These are phyloP conservation scores for Rhizopus delemar DNA, from an alignment of 371 early-diverging fungal species.

Conservation along the genomic window DNA sequence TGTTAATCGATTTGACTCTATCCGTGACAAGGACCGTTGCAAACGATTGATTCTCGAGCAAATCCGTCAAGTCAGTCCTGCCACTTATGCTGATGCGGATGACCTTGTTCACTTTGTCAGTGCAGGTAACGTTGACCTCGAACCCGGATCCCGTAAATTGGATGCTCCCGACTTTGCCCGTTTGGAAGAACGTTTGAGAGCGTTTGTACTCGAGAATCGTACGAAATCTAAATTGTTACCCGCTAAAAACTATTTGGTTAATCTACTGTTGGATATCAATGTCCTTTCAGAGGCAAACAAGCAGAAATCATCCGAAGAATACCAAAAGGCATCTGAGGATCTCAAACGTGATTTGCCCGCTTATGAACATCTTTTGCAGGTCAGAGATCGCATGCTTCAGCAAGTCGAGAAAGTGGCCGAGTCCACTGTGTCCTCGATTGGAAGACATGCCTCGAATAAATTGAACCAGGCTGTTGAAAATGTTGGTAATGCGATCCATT, in stretches of 20 bases:
- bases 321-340: conserved; percentile 32
- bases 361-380: conserved; percentile 55
- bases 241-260: conserved; percentile 87
- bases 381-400: conserved; percentile 60
- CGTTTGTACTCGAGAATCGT: conserved; percentile 94
- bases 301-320: conserved; percentile 44
- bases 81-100: conserved; percentile 86
- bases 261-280: conserved; percentile 73
- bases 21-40: conserved; percentile 92
- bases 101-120: conserved; percentile 97
- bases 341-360: conserved; percentile 58
- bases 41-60: conserved; percentile 90
- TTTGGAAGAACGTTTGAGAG: conserved; percentile 83
- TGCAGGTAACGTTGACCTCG: conserved; percentile 63
- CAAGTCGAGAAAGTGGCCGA: conserved; percentile 74
- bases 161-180: conserved; percentile 72
- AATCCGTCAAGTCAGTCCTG: conserved; percentile 88
- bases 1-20: conserved; percentile 94
- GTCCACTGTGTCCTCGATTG: conserved; percentile 57
- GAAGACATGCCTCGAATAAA: conserved; percentile 51
- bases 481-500: conserved; percentile 62
- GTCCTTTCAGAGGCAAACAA: conserved; percentile 61
- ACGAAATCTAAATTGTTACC: conserved; percentile 92
- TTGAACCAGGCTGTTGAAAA: conserved; percentile 62
- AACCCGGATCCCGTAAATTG: conserved; percentile 40